Base-by-base conservation (phyloP, 2,329 filamentous ascomycete genomes). In the Aspergillus brunneoviolaceus region DNA sequence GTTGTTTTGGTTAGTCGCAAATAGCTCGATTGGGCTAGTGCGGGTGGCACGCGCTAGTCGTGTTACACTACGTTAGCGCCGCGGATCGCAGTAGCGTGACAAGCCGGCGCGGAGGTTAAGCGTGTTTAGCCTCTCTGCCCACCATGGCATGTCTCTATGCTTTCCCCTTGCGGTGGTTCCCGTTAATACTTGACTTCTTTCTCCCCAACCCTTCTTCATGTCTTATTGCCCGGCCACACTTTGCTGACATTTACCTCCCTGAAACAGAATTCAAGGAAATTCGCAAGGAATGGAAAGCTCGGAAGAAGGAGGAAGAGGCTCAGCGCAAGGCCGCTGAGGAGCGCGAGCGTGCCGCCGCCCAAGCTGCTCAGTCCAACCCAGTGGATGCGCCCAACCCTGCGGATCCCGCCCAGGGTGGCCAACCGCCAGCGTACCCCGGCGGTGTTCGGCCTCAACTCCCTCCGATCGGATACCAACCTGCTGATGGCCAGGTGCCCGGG, bases 291-390 rank as follows among this genome's bases (percentile, higher is more conserved):
- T 99, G 95, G 95, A 99, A 98, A 81, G 91, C 91, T 45, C 92
- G 95, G 72, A 98, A 98, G 86, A 99, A 99, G 91, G 95, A 98
- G 76, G 94, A 98, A 70, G 94, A 98, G 67, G 89, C 89, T 55
- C 84, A 87, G 69, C 90, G 93, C 72, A 97, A 97, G 82, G 90
- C 89, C 12, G 91, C 93, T 10, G 94, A 98, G 65, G 93, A 97
- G 73, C 85, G 89, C 65, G 84, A 88, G 63, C 90, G 93, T 61
- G 59, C 88, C 87, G 76, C 85, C 31, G 87, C 84, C 5, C 82
- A 82, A 33, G 81, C 81, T 49, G 70, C 68, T 14, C 73, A 75
- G 61, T 71, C 72, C 53, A 74, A 66, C 66, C 74, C 75, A 58
- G 75, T 77, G 45, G 75, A 78, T 77, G 75, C 86, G 78, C 73